Evolutionary conservation across 495 filamentous ascomycete genomes (phyloP), one percentile per base, ranked within the genome.

Genomic region (Cairneyella variabilis): DNA sequence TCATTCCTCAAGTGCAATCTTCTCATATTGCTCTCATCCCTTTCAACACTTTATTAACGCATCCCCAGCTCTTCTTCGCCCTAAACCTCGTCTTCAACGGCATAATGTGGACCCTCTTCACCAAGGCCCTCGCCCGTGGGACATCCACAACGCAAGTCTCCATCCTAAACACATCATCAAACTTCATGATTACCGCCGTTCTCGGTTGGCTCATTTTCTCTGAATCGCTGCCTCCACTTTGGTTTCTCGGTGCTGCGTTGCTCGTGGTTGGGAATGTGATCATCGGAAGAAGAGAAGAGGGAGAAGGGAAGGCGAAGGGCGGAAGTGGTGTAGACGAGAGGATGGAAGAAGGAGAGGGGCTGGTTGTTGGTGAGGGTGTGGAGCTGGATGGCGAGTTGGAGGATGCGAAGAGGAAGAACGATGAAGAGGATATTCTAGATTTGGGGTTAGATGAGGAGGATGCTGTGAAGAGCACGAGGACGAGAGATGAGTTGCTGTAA

Each of bases 31-130:
- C 4, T 16, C 16, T 34, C 44, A 34, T 16, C 0, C 21, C 8
- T 25, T 36, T 20, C 23, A 36, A 20, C n/a, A 18, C n/a, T 40
- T n/a, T 1, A 23, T 39, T 18, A 36, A 14, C 8, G 27, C 16
- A 21, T 0, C 0, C n/a, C 14, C 40, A 43, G 91, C 66, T 80
- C 22, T 96, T 92, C 73, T 95, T 98, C 64, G 83, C 72, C 21
- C 79, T 97, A 16, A 97, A 97, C 65, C 77, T 97, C 30, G 66
- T 84, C 34, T 96, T 95, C 76, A 97, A 97, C 58, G 83, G 84
- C 48, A 80, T 95, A 67, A 97, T 97, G 92, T 97, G 92, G 92
- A 82, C 88, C 0, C 78, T 97, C 47, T 89, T 89, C 69, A 84
- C 80, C 11, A 79, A 83, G n/a, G 93, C 93, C 40, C 79, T 98